Conservation (phyloP, 768 basidiomycete species). For the Crucibulum laeve region DNA sequence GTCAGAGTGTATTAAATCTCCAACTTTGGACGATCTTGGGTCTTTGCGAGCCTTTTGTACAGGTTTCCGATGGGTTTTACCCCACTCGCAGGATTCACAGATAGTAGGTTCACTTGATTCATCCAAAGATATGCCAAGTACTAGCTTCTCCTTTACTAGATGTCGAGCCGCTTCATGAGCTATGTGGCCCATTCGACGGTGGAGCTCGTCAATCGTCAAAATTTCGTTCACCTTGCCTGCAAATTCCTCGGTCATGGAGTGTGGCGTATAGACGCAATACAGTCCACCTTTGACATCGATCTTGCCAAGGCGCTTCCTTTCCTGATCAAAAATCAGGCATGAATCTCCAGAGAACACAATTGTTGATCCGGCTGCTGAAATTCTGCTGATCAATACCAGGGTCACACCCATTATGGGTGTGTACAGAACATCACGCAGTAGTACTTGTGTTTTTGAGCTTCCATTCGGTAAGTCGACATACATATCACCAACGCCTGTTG, state of each 20-base stretch:
- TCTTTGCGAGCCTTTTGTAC: slow-evolving; percentile 8
- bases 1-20: slow-evolving; percentile 24
- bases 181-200: slow-evolving; percentile 21
- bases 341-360: slow-evolving; percentile 20
- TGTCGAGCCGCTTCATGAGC: slow-evolving; percentile 10
- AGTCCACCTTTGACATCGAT: slow-evolving; percentile 11
- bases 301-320: slow-evolving; percentile 11
- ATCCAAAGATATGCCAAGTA: slow-evolving; percentile 17
- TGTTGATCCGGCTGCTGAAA: slow-evolving; percentile 24
- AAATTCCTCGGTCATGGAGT: slow-evolving; percentile 5
- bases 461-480: slow-evolving; percentile 27
- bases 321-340: slow-evolving; percentile 15
- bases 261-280: slow-evolving; percentile 12
- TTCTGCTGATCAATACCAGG: slow-evolving; percentile 26
- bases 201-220: slow-evolving; percentile 19
- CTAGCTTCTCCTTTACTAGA: slow-evolving; percentile 16
- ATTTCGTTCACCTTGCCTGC: slow-evolving; percentile 7
- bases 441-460: slow-evolving; percentile 13
- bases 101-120: slow-evolving; percentile 6
- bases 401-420: slow-evolving; percentile 32
- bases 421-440: slow-evolving; percentile 30
- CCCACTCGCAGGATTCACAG: slow-evolving; percentile 27
- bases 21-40: slow-evolving; percentile 3
- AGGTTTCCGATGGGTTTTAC: slow-evolving; percentile 17
- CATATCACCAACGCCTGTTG: slow-evolving; percentile 22